These are phyloP conservation scores for Ormosia semicastrata DNA, from an alignment of 306 rosid species.

Conservation along the genomic window DNA sequence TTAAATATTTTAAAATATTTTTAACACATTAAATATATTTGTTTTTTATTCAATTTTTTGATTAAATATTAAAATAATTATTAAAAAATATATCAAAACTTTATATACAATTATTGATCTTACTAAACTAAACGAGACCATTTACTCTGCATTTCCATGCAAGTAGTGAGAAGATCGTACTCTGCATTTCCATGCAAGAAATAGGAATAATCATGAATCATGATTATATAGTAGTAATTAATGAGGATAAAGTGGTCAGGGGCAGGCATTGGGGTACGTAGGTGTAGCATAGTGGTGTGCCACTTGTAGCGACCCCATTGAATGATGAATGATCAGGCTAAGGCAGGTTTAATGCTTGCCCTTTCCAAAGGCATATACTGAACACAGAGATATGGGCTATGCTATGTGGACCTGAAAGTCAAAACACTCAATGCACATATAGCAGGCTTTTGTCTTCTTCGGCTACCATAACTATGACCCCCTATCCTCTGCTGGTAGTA, in stretches of 20 bases:
- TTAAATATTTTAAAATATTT: no score
- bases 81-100: no score
- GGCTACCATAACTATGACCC: slow-evolving; percentile 14
- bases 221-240: neutral
- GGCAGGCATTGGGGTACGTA: neutral
- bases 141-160: neutral
- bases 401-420: slow-evolving; percentile 26
- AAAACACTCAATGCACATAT: slow-evolving; percentile 4
- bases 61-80: no score
- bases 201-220: neutral
- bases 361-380: neutral
- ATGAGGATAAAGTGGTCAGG: neutral
- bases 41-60: no score
- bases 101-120: no score
- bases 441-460: slow-evolving; percentile 35
- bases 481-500: neutral
- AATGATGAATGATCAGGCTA: neutral
- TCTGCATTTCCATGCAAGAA: slow-evolving; percentile 22
- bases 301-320: slow-evolving; percentile 26
- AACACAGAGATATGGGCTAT: slow-evolving; percentile 19
- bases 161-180: neutral
- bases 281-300: neutral
- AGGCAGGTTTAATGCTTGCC: neutral
- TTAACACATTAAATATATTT: no score
- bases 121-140: neutral